Evolutionary conservation across 2,329 filamentous ascomycete species (phyloP), one percentile per base, ranked within the genome.

Genomic region (Fusarium oxysporum): DNA sequence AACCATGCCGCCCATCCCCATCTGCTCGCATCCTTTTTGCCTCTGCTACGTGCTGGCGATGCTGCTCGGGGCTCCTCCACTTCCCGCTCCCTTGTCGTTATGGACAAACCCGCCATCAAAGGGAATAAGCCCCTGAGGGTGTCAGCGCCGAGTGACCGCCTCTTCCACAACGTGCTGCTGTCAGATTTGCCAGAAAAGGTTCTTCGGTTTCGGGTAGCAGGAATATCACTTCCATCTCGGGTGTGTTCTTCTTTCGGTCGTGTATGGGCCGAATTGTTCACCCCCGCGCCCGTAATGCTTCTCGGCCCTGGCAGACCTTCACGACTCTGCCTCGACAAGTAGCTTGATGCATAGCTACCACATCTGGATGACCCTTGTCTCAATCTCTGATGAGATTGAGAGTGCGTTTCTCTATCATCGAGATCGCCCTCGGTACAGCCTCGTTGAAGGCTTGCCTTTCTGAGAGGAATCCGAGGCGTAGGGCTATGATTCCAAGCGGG

Each of bases 1-100:
- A 81, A 81, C 80, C 79, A 81, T 43, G 61, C 54, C 45, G 67
- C 75, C 80, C 78, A 80, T 59, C 67, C 65, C 78, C 77, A 80
- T 73, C 71, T 69, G 32, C 77, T 72, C 38, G 65, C 63, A 30
- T 79, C 78, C 61, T 77, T 80, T 65, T 76, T 78, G 32, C 43
- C 55, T 66, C 67, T 76, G 38, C 51, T 41, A 51, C 59, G 64
- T 44, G 45, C 56, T 28, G 56, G 23, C 38, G 51, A 55, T 51
- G 57, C 44, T 62, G 30, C 61, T 44, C 45, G 37, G 45, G 23
- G 30, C 48, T 41, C 51, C 33, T 61, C 64, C 45, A 55, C 61
- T 37, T 76, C 74, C 32, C 58, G 59, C 41, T 68, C 57, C 48
- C 64, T 62, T 64, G 44, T 40, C 28, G 57, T 51, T 28, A 58